Evolutionary conservation across 345 rosid genomes (phyloP).

Genomic region (Syzygium grande): DNA sequence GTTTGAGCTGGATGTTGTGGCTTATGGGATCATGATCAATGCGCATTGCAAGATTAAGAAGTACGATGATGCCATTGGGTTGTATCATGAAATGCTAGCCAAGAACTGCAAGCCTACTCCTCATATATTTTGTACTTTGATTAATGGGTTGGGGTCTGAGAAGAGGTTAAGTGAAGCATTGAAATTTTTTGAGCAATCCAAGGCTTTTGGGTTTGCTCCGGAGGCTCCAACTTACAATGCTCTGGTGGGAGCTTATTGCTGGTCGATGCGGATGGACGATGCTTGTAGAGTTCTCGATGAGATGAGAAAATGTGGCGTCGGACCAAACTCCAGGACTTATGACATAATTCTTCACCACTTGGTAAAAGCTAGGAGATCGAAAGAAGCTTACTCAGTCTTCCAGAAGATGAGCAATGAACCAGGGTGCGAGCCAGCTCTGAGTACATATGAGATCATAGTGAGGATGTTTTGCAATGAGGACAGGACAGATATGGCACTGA

Average conservation of each 20-base stretch:
- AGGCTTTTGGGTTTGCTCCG: constrained; percentile 46
- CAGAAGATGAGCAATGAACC: constrained; percentile 33
- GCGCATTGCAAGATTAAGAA: constrained; percentile 60
- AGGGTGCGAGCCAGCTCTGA: constrained; percentile 49
- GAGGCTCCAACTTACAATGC: constrained; percentile 84
- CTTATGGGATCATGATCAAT: constrained; percentile 65
- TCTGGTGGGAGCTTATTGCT: constrained; percentile 68
- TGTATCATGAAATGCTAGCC: constrained; percentile 55
- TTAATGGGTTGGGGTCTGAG: constrained; percentile 71
- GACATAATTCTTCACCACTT: constrained; percentile 74
- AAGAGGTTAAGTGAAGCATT: constrained; percentile 56
- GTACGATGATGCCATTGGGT: constrained; percentile 41
- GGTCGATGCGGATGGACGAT: constrained; percentile 44
- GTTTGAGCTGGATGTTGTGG: constrained; percentile 69
- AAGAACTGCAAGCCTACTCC: constrained; percentile 58
- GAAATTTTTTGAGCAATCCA: constrained; percentile 41
- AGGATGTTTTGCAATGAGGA: constrained; percentile 81
- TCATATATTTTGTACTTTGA: constrained; percentile 66
- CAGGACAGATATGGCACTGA: constrained; percentile 52
- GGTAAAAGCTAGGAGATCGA: constrained; percentile 28
- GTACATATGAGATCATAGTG: constrained; percentile 71
- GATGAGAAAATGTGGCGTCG: constrained; percentile 46
- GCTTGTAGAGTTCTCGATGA: constrained; percentile 51
- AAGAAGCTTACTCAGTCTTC: constrained; percentile 53
- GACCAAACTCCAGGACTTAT: constrained; percentile 71